Percentiles rank a stretch among this genome's conserved stretches.
Conservation (phyloP, 2,329 filamentous ascomycete genomes). For the Phyllosticta paracitricarpa region DNA sequence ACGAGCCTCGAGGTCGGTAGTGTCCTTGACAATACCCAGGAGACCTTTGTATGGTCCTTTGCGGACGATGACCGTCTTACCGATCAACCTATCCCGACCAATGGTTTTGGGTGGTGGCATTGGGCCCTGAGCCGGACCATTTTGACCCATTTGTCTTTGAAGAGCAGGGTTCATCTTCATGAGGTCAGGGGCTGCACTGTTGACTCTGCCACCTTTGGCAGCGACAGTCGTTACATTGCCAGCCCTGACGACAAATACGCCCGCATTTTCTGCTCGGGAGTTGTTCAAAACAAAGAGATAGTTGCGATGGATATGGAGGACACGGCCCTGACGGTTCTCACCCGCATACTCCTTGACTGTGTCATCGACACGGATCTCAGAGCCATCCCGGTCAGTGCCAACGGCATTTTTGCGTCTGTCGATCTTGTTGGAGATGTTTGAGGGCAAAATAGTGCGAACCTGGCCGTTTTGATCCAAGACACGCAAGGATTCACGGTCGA, state of each 20-base stretch:
- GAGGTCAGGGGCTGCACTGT: conserved; percentile 64
- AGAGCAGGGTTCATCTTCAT: conserved; percentile 87
- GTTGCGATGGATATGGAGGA: conserved; percentile 89
- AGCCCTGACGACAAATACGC: conserved; percentile 80
- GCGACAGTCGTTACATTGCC: conserved; percentile 81
- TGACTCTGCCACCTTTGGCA: conserved; percentile 82
- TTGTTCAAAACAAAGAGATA: conserved; percentile 85
- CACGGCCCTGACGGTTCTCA: conserved; percentile 75
- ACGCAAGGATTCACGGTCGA: conserved; percentile 83
- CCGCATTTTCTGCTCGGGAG: conserved; percentile 72
- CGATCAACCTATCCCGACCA: conserved; percentile 74
- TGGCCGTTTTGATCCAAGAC: conserved; percentile 87
- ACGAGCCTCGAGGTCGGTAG: conserved; percentile 73
- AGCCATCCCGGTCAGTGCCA: conserved; percentile 84
- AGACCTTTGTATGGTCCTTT: conserved; percentile 87
- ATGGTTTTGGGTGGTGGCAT: conserved; percentile 60
- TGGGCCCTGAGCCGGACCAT: conserved; percentile 36
- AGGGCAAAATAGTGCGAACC: conserved; percentile 71
- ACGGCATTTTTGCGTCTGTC: conserved; percentile 74
- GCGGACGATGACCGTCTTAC: conserved; percentile 82
- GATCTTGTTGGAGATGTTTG: conserved; percentile 83
- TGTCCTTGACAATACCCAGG: conserved; percentile 90
- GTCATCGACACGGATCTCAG: conserved; percentile 85
- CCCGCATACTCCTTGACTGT: conserved; percentile 85
- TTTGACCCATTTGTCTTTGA: conserved; percentile 53